Evolutionary conservation across 2,329 filamentous ascomycete genomes (phyloP), one percentile per base, ranked within the genome.

Genomic region (Alternaria hordeiaustralica): DNA sequence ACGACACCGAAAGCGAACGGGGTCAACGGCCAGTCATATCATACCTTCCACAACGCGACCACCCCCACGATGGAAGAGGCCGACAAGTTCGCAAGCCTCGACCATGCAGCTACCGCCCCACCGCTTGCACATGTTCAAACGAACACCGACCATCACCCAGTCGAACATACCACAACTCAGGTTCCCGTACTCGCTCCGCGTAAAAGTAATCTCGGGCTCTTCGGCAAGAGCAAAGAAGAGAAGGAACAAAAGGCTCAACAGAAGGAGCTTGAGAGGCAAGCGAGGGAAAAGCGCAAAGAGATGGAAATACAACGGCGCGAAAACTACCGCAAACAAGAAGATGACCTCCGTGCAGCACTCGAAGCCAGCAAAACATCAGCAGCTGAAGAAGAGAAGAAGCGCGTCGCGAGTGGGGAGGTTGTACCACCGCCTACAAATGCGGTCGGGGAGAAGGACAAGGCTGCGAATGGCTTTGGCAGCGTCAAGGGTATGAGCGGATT

Each of bases 341-440:
- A 89, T 10, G 88, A 93, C 44, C 71, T 91, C 23, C 87, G 87
- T 67, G 86, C 83, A 60, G 90, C 87, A 0, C 82, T 93, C 5
- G 89, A 91, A 63, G 87, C 87, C 25, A 92, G 90, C 80, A 92
- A 87, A 76, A 84, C 84, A 63, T 85, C 86, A 9, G 87, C 89
- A 10, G 85, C 82, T 2, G 87, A 90, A 36, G 77, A 79, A 43
- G 69, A 65, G 9, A 75, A 73, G 57, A 71, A 69, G 28, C 70
- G 69, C 41, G 62, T 63, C 2, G 58, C 55, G 23, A 71, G 66
- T 20, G 63, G 65, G 12, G 63, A 73, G 47, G 25, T 53, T 64
- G 64, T 50, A 46, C 33, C 47, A 18, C 46, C 43, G 36, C 57
- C 58, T 23, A 46, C 53, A 49, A 25, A 45, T n/a, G 54, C 61